Conservation (phyloP, 176 grass and related monocot species). For the Oropetium thomaeum region DNA sequence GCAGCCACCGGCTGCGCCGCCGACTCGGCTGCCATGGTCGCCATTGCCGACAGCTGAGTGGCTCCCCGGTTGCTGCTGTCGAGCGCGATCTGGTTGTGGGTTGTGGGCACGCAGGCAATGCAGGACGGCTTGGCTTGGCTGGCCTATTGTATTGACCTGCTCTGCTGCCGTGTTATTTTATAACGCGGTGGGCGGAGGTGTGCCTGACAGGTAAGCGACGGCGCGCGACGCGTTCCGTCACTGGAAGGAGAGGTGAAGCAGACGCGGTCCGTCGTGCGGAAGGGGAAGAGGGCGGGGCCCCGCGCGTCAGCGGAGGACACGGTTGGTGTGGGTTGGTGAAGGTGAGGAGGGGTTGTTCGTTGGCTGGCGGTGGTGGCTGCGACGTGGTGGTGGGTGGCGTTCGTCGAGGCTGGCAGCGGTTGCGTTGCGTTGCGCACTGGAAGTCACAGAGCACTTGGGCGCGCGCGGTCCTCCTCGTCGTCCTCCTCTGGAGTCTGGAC, state of each 20-base stretch:
- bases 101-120: too few relatives aligned
- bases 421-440: neutral
- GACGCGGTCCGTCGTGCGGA: neutral
- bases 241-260: neutral
- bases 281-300: neutral
- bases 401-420: neutral
- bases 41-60: constrained; percentile 29
- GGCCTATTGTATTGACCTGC: neutral
- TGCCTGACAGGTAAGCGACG: neutral
- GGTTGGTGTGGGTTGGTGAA: constrained; percentile 6
- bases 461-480: neutral
- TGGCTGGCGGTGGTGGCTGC: neutral
- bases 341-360: neutral
- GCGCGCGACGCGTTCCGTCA: neutral
- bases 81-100: too few relatives aligned
- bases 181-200: neutral
- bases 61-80: neutral
- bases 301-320: neutral
- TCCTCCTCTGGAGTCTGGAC: too few relatives aligned
- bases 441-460: neutral
- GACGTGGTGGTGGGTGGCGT: neutral
- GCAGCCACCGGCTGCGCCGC: neutral
- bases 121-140: too few relatives aligned
- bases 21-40: constrained; percentile 31
- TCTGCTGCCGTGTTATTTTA: neutral